phyloP scores from a whole-genome alignment of 2,329 filamentous ascomycete genomes.

The Lizonia empirigonia region DNA sequence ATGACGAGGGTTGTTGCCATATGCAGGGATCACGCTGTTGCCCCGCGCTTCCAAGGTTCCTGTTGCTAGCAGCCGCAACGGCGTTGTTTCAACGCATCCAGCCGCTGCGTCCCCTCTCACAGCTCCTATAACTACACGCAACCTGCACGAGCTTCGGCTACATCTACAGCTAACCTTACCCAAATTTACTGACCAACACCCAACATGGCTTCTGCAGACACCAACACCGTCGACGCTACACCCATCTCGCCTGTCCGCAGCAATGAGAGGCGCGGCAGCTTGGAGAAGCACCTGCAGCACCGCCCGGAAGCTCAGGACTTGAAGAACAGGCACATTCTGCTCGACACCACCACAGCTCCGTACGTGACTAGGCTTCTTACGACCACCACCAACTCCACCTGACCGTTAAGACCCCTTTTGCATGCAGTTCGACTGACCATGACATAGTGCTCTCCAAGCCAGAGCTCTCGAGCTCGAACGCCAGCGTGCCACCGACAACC shows the following conservation, averaged over 20 bases:
- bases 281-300: constrained; percentile 56
- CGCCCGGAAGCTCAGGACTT: constrained; percentile 63
- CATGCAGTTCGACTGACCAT: constrained; percentile 1
- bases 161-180: constrained; percentile 3
- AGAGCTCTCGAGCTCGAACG: constrained; percentile 67
- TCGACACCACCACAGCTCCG: constrained; percentile 71
- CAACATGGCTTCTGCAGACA: constrained; percentile 38
- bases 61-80: constrained; percentile 20
- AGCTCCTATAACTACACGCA: constrained; percentile 20
- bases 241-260: constrained; percentile 49
- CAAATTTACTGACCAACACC: constrained; percentile 15
- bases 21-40: constrained; percentile 28
- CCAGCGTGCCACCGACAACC: constrained; percentile 65
- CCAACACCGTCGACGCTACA: constrained; percentile 45
- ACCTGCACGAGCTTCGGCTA: constrained; percentile 9
- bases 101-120: constrained; percentile 16
- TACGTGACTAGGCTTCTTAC: constrained; percentile 46
- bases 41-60: constrained; percentile 28
- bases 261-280: constrained; percentile 66
- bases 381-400: background rate
- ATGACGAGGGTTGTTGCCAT: constrained; percentile 22
- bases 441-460: constrained; percentile 64
- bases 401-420: background rate
- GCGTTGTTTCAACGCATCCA: constrained; percentile 22
- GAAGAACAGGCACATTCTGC: constrained; percentile 70